Conservation (phyloP, 139 green algal species). For the Eudorina sp. region DNA sequence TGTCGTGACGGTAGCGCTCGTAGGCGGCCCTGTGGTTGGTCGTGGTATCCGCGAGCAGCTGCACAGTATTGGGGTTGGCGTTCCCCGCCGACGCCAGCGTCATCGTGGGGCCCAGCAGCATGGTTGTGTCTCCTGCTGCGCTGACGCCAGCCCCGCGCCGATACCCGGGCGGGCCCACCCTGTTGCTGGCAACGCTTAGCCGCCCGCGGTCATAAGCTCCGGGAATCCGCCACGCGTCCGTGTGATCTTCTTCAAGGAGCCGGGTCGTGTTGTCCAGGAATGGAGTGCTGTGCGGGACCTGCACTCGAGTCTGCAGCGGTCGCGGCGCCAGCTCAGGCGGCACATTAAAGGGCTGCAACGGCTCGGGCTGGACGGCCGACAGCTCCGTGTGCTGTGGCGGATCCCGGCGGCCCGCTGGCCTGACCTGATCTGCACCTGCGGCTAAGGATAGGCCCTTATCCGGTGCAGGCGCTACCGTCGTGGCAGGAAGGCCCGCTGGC, state of each 20-base stretch:
- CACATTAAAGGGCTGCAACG: not conserved
- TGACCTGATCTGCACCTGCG: no score
- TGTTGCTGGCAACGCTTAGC: conserved; percentile 55
- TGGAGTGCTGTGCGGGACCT: not conserved
- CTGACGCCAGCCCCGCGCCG: not conserved
- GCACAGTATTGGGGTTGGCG: conserved; percentile 60
- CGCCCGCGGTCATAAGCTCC: conserved; percentile 14
- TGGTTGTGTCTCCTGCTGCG: conserved; percentile 20
- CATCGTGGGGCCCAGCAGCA: conserved; percentile 28
- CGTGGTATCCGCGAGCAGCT: conserved; percentile 77
- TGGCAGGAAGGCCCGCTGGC: no score
- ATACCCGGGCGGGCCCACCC: not conserved
- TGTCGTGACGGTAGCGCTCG: conserved; percentile 3
- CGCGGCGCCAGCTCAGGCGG: not conserved
- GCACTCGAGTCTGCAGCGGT: not conserved
- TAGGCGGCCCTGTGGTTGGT: conserved; percentile 44
- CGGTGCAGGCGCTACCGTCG: no score
- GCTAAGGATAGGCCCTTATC: no score
- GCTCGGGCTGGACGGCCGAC: not conserved
- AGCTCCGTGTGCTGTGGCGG: not conserved
- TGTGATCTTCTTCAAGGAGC: conserved; percentile 47
- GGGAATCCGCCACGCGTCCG: conserved; percentile 10
- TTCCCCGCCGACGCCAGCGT: not conserved
- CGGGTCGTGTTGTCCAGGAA: conserved; percentile 58
- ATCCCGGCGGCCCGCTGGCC: no score